phyloP scores from a whole-genome alignment of 768 basidiomycete genomes.

The Phaeotremella fagi region DNA sequence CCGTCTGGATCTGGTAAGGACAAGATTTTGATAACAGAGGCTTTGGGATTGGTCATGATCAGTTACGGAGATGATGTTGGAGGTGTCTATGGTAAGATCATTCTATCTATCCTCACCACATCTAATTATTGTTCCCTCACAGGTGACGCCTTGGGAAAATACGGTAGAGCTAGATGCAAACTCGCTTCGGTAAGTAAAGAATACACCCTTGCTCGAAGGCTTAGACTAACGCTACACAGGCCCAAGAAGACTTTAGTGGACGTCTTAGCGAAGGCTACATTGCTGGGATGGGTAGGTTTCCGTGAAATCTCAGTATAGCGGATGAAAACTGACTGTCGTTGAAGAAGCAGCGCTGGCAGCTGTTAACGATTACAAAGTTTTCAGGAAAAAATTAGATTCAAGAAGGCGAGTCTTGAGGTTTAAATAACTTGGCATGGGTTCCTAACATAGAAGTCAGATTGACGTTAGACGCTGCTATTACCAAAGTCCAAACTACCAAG shows the following conservation, averaged over 20 bases:
- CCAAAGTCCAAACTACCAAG: constrained; percentile 68
- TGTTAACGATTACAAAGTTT: constrained; percentile 74
- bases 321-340: neutral
- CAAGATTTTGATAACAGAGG: constrained; percentile 71
- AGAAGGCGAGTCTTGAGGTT: constrained; percentile 57
- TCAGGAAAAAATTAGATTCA: constrained; percentile 82
- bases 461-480: constrained; percentile 69
- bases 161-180: constrained; percentile 81
- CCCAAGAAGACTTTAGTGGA: constrained; percentile 71
- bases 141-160: constrained; percentile 68
- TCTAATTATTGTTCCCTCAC: too few species aligned
- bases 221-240: constrained; percentile 6
- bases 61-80: constrained; percentile 75
- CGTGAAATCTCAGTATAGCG: neutral
- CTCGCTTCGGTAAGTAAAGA: constrained; percentile 59
- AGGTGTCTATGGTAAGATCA: constrained; percentile 56
- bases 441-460: too few species aligned
- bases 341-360: constrained; percentile 60
- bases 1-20: constrained; percentile 56
- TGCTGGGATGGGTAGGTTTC: constrained; percentile 54
- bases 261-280: constrained; percentile 71
- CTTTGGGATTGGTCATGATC: constrained; percentile 80
- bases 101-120: neutral
- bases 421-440: neutral
- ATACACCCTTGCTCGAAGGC: neutral